Evolutionary conservation across 257 asterid species (phyloP).

Genomic region (Perilla frutescens): DNA sequence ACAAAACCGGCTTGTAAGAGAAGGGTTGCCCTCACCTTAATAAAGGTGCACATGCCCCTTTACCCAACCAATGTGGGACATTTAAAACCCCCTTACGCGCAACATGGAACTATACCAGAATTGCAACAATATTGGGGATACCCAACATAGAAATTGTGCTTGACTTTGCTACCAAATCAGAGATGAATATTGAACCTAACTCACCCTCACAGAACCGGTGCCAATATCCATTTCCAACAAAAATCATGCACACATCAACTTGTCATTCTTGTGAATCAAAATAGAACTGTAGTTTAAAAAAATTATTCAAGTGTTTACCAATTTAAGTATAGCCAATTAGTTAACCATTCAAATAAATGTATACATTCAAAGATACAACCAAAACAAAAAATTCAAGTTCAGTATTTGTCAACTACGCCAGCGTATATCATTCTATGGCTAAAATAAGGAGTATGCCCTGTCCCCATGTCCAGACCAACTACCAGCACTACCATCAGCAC

Average conservation of each 20-base stretch:
- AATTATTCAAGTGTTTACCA: neutral
- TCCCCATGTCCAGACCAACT: conserved; percentile 10
- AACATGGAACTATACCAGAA: no score
- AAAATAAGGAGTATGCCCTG: neutral
- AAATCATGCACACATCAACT: conserved; percentile 3
- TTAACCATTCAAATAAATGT: conserved; percentile 1
- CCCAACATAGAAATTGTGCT: no score
- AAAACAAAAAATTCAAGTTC: neutral
- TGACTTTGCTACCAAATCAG: no score
- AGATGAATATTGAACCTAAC: no score
- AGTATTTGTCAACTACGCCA: neutral
- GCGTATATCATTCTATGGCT: neutral
- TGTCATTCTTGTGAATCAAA: conserved; percentile 19
- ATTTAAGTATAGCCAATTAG: conserved; percentile 16
- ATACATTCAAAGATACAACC: neutral
- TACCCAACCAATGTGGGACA: no score
- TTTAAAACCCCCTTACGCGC: no score
- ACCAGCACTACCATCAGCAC: conserved; percentile 14
- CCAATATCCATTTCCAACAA: neutral
- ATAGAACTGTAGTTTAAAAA: neutral
- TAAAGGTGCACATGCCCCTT: no score
- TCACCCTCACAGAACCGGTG: no score
- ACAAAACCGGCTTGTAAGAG: neutral
- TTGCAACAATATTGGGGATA: no score
- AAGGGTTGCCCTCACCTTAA: no score